Percentiles rank a stretch among this genome's conserved stretches.
These are phyloP conservation scores for Phytopythium mirpurense DNA, from an alignment of 352 stramenopile genomes.

Conservation along the genomic window DNA sequence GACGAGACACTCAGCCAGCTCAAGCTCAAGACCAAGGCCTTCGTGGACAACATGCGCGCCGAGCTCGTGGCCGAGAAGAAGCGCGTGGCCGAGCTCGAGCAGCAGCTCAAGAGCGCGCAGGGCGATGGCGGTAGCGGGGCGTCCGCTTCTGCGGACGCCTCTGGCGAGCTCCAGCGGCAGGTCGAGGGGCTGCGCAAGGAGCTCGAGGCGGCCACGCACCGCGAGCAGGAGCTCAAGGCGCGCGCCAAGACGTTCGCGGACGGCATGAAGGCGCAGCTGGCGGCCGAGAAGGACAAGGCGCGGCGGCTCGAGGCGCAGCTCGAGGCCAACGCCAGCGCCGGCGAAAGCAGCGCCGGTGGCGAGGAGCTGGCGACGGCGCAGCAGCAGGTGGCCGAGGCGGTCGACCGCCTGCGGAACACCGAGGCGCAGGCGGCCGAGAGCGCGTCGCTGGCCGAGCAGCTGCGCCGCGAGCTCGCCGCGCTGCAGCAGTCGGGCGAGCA, in stretches of 20 bases:
- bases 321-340: constrained; percentile 19
- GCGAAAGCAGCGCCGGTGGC: constrained; percentile 12
- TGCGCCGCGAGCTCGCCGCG: constrained; percentile 26
- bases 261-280: constrained; percentile 56
- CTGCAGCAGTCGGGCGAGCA: constrained; percentile 32
- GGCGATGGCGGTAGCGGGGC: not conserved
- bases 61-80: constrained; percentile 62
- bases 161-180: constrained; percentile 7
- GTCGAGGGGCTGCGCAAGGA: constrained; percentile 46
- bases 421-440: constrained; percentile 27
- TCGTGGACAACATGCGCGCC: constrained; percentile 71
- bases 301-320: constrained; percentile 45
- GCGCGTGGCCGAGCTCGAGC: constrained; percentile 51
- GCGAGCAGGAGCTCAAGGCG: constrained; percentile 60
- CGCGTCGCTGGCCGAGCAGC: constrained; percentile 16
- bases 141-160: constrained; percentile 3
- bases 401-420: constrained; percentile 26
- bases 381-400: constrained; percentile 25
- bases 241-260: constrained; percentile 67
- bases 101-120: constrained; percentile 28
- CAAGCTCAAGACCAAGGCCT: constrained; percentile 82
- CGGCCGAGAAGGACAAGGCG: constrained; percentile 53
- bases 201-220: constrained; percentile 29
- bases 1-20: constrained; percentile 77
- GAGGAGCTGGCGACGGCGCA: constrained; percentile 30